A percentile compares a stretch with the other conserved stretches of the same genome.
These are phyloP conservation scores for Oryza meridionalis DNA, from an alignment of 176 grass and related monocot genomes.

Conservation along the genomic window DNA sequence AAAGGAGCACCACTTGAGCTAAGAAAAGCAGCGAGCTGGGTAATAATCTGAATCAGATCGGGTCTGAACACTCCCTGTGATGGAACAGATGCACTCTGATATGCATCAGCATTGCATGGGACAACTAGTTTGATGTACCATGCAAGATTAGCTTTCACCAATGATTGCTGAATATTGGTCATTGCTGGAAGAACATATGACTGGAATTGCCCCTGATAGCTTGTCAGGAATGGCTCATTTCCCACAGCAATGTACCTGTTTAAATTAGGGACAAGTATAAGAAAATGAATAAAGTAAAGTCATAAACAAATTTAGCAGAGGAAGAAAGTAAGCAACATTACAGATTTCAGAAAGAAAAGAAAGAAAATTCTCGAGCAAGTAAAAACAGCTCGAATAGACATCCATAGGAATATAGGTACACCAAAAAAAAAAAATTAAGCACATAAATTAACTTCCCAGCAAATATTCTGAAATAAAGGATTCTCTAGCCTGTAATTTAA, in stretches of 20 bases:
- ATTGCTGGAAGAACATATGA: constrained; percentile 71
- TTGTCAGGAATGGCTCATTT: constrained; percentile 94
- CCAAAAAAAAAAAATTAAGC: neutral
- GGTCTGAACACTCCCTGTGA: constrained; percentile 85
- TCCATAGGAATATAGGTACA: neutral
- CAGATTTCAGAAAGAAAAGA: neutral
- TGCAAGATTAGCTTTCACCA: constrained; percentile 84
- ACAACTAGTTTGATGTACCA: constrained; percentile 83
- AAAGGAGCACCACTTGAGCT: constrained; percentile 87
- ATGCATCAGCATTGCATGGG: constrained; percentile 95
- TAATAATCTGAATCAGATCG: constrained; percentile 89
- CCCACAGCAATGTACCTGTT: constrained; percentile 91
- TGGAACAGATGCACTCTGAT: constrained; percentile 68
- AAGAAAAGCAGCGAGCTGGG: constrained; percentile 72
- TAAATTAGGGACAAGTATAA: constrained; percentile 4
- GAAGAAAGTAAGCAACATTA: neutral
- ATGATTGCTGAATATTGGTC: constrained; percentile 83
- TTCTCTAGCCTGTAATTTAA: neutral
- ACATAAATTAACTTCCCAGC: neutral
- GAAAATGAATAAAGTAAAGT: neutral
- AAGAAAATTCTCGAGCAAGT: neutral
- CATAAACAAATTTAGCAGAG: neutral
- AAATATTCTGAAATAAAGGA: neutral
- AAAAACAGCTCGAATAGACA: neutral
- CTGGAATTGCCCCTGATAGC: constrained; percentile 79